Conservation (phyloP, 306 rosid species). For the Fagus crenata region DNA sequence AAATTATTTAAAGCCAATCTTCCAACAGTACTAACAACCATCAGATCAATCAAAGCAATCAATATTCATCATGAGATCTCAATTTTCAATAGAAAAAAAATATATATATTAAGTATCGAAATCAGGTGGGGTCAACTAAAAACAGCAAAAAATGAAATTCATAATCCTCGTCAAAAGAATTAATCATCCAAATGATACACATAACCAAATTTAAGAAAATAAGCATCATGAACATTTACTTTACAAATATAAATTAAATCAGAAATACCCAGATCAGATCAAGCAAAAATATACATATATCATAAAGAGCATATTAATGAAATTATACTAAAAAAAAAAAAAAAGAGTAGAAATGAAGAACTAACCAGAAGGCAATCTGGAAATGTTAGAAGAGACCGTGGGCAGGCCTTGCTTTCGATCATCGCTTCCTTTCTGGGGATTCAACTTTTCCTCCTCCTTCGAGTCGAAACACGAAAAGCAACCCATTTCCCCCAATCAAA, state of each 20-base stretch:
- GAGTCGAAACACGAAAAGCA: conserved; percentile 95
- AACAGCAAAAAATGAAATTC: conserved; percentile 16
- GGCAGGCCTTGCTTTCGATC: conserved; percentile 53
- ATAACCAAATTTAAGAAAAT: conserved; percentile 17
- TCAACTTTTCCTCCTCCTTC: conserved; percentile 82
- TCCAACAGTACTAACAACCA: conserved; percentile 4
- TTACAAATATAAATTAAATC: conserved; percentile 28
- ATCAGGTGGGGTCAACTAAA: conserved; percentile 38
- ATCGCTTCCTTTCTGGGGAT: conserved; percentile 54
- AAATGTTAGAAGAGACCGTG: conserved; percentile 43
- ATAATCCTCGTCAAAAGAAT: conserved; percentile 8
- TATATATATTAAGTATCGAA: conserved; percentile 22
- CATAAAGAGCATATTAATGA: not conserved
- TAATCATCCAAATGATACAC: conserved; percentile 17
- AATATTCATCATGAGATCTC: conserved; percentile 39
- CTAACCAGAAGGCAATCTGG: conserved; percentile 81
- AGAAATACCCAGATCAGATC: conserved; percentile 54
- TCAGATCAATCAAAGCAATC: conserved; percentile 29
- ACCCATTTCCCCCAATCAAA: conserved; percentile 59
- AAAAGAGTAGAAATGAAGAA: not conserved
- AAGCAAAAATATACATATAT: not conserved
- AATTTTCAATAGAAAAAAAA: conserved; percentile 11
- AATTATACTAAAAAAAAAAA: not conserved
- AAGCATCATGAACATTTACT: not conserved
- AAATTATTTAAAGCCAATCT: conserved; percentile 10